phyloP scores from a whole-genome alignment of 768 basidiomycete species.

The Auricularia sp. region DNA sequence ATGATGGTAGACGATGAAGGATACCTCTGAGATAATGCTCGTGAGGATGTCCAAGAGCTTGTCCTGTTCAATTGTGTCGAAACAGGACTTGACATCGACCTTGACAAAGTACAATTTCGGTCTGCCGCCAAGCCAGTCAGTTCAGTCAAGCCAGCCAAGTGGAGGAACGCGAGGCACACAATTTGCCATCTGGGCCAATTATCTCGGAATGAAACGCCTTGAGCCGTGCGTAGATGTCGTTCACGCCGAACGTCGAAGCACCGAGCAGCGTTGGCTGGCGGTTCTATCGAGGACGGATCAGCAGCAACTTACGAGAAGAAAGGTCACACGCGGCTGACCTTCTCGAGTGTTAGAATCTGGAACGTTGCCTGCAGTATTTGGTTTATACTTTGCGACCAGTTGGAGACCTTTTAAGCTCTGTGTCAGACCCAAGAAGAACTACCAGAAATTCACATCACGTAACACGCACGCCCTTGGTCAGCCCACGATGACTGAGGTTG shows the following conservation, averaged over 20 bases:
- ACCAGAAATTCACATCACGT: no score
- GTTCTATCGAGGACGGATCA: slow-evolving; percentile 31
- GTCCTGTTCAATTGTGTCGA: slow-evolving; percentile 89
- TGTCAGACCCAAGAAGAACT: no score
- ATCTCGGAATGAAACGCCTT: slow-evolving; percentile 57
- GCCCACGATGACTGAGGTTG: slow-evolving; percentile 49
- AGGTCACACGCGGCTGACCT: slow-evolving; percentile 35
- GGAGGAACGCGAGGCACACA: slow-evolving; percentile 32
- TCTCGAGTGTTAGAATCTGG: slow-evolving; percentile 79
- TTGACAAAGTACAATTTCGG: slow-evolving; percentile 93
- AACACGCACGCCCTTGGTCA: background rate
- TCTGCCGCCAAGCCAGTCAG: slow-evolving; percentile 27
- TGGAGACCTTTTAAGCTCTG: slow-evolving; percentile 1
- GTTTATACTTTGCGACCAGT: slow-evolving; percentile 62
- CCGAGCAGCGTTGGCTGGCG: slow-evolving; percentile 56
- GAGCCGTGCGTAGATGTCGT: slow-evolving; percentile 70
- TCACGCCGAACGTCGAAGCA: slow-evolving; percentile 70
- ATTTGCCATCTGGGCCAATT: slow-evolving; percentile 28
- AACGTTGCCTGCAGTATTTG: slow-evolving; percentile 77
- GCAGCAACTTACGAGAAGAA: background rate
- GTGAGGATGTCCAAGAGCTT: slow-evolving; percentile 72
- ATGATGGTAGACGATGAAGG: background rate
- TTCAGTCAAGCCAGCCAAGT: background rate
- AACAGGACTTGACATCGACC: slow-evolving; percentile 90
- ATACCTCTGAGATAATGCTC: slow-evolving; percentile 61